Evolutionary conservation across 768 basidiomycete species (phyloP).

Genomic region (Fistulinella prunicolor): DNA sequence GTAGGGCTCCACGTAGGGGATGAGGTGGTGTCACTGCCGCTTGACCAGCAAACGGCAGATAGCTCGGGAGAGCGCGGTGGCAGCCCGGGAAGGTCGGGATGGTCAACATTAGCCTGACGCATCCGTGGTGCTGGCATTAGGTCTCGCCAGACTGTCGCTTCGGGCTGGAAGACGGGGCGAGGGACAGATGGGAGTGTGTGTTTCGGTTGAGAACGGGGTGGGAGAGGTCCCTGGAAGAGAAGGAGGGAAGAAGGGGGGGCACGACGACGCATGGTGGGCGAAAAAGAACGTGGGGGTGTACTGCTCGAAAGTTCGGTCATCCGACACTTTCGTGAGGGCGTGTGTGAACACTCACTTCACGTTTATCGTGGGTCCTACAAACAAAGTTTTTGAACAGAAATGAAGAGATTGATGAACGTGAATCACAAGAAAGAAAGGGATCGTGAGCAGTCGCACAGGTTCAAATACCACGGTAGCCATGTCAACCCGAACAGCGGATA

Average conservation of each 20-base stretch:
- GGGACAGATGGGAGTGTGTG: conserved; percentile 70
- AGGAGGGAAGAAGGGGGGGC: conserved; percentile 64
- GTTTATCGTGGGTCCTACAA: too few species aligned
- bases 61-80: conserved; percentile 23
- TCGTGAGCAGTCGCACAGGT: too few species aligned
- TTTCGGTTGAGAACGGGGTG: conserved; percentile 56
- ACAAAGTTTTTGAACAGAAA: too few species aligned
- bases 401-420: too few species aligned
- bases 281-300: too few species aligned
- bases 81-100: conserved; percentile 19
- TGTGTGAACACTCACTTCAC: too few species aligned
- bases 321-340: too few species aligned
- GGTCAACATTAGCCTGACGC: conserved; percentile 5
- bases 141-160: conserved; percentile 23
- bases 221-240: conserved; percentile 59
- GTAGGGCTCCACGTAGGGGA: conserved; percentile 18
- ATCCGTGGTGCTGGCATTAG: conserved; percentile 20
- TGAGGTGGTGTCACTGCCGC: conserved; percentile 9
- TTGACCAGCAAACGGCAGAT: conserved; percentile 16
- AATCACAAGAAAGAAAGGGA: too few species aligned
- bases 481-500: background rate
- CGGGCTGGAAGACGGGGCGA: conserved; percentile 45
- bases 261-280: conserved; percentile 58
- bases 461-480: background rate
- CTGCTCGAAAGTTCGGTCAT: too few species aligned